Evolutionary conservation across 345 rosid species (phyloP).

Genomic region (Salix koriyanagi): DNA sequence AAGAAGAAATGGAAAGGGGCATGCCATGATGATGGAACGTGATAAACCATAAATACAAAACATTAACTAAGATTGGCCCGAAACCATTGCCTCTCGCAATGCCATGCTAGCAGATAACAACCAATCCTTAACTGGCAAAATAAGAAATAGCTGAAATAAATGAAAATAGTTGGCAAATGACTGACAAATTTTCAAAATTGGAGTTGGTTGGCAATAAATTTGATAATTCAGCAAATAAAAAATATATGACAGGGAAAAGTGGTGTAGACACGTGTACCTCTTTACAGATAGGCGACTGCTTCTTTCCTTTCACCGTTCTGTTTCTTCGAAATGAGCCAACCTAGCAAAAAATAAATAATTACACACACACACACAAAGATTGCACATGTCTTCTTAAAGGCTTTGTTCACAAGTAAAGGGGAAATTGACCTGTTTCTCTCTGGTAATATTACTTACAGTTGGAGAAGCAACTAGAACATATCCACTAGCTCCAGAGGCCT

Average conservation of each 20-base stretch:
- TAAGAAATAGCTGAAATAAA: neutral
- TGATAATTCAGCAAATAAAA: neutral
- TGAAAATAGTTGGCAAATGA: neutral
- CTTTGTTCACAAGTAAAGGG: neutral
- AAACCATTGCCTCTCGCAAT: neutral
- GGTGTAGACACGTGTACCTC: constrained; percentile 44
- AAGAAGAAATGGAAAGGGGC: neutral
- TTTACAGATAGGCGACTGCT: constrained; percentile 60
- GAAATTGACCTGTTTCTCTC: neutral
- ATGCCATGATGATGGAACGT: neutral
- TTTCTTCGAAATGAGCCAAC: constrained; percentile 80
- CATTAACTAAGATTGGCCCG: neutral
- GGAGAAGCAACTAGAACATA: constrained; percentile 74
- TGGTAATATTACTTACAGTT: constrained; percentile 36
- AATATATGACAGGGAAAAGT: neutral
- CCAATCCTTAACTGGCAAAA: neutral
- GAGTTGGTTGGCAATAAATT: neutral
- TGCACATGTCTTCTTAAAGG: neutral
- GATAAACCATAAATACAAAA: neutral
- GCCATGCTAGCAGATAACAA: neutral
- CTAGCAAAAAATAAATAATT: constrained; percentile 13
- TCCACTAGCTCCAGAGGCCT: constrained; percentile 65
- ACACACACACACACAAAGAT: neutral
- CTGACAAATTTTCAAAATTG: neutral
- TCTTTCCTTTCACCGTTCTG: constrained; percentile 73